Conservation (phyloP, 768 basidiomycete species). For the Collybiopsis luxurians region DNA sequence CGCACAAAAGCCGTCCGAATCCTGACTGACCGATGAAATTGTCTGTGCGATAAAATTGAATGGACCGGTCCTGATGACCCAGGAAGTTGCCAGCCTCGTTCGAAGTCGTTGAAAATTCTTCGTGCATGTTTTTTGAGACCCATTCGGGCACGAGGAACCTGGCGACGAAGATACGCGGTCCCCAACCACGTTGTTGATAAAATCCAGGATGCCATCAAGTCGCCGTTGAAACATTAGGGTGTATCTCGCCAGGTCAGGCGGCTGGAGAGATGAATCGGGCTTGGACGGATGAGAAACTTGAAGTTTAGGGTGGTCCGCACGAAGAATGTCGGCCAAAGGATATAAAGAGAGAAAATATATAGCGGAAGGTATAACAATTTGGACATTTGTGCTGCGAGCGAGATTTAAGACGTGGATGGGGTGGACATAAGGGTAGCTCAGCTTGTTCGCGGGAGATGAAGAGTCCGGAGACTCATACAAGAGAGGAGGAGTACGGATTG, state of each 20-base stretch:
- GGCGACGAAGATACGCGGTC: conserved; percentile 22
- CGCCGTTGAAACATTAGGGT: conserved; percentile 59
- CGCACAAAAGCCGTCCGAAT: conserved; percentile 37
- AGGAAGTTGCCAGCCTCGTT: conserved; percentile 42
- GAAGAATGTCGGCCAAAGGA: conserved; percentile 44
- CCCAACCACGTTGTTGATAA: conserved; percentile 41
- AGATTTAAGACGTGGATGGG: conserved; percentile 57
- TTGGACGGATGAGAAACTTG: conserved; percentile 44
- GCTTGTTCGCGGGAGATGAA: conserved; percentile 20
- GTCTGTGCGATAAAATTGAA: conserved; percentile 54
- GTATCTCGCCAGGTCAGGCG: conserved; percentile 45
- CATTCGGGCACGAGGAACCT: conserved; percentile 23
- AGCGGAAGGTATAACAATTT: conserved; percentile 46
- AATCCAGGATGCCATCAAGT: conserved; percentile 43
- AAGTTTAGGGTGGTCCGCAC: conserved; percentile 53
- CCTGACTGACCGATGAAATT: conserved; percentile 32
- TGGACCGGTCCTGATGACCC: conserved; percentile 49
- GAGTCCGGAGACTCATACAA: not conserved
- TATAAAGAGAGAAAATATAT: conserved; percentile 61
- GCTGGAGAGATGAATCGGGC: conserved; percentile 40
- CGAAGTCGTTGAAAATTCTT: conserved; percentile 42
- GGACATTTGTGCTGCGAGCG: conserved; percentile 46
- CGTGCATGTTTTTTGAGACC: conserved; percentile 25
- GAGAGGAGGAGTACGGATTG: conserved; percentile 38
- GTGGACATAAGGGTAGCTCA: conserved; percentile 58